Percentiles rank a stretch among this genome's conserved stretches.
Conservation (phyloP, 257 asterid species). For the Penstemon davidsonii region DNA sequence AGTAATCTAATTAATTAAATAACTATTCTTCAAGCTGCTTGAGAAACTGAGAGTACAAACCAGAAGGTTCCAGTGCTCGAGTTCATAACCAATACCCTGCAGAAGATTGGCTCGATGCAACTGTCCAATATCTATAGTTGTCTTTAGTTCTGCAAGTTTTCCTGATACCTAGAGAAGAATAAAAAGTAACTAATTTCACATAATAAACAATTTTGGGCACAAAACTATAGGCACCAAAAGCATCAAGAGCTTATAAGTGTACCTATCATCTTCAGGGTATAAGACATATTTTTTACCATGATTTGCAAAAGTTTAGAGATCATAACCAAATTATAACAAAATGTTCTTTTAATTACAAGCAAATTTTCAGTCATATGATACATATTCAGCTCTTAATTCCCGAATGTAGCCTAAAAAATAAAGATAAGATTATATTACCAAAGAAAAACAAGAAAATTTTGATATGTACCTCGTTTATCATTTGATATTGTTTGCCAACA, state of each 20-base stretch:
- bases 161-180: constrained; percentile 49
- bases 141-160: constrained; percentile 60
- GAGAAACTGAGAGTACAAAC: constrained; percentile 36
- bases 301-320: background rate
- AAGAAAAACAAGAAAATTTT: constrained; percentile 2
- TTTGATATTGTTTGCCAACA: constrained; percentile 49
- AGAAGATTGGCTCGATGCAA: constrained; percentile 45
- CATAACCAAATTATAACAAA: background rate
- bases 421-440: background rate
- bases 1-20: background rate
- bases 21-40: background rate
- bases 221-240: background rate
- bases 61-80: constrained; percentile 61
- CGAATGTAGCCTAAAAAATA: background rate
- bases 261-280: background rate
- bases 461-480: constrained; percentile 48
- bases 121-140: constrained; percentile 57
- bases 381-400: background rate
- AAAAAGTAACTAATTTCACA: constrained; percentile 21
- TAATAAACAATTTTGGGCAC: background rate
- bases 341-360: background rate
- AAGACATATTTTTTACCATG: background rate
- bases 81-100: constrained; percentile 46
- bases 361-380: background rate
- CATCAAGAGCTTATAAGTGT: background rate